phyloP scores from a whole-genome alignment of 2,329 filamentous ascomycete genomes.

The Boeremia exigua region DNA sequence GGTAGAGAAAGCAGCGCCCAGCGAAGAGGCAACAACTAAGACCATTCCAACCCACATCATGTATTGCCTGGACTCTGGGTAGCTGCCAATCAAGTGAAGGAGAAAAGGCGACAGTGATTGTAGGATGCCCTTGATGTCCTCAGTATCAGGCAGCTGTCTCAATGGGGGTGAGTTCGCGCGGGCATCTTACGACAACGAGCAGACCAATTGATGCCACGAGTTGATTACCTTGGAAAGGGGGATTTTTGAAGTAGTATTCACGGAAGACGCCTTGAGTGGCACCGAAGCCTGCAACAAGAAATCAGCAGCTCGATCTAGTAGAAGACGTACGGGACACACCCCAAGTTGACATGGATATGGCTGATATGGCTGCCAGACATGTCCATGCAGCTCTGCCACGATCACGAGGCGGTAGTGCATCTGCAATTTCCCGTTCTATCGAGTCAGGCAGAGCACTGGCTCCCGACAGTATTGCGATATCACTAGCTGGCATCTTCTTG shows the following conservation, averaged over 20 bases:
- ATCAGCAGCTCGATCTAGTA: background rate
- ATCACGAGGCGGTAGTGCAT: background rate
- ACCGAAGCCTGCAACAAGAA: background rate
- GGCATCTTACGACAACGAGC: background rate
- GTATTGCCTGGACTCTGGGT: background rate
- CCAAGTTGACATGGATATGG: slow-evolving; percentile 2
- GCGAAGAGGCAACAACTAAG: background rate
- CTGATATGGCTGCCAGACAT: slow-evolving; percentile 1
- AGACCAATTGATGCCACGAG: slow-evolving; percentile 1
- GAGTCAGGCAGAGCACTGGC: no score
- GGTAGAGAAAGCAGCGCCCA: slow-evolving; percentile 1
- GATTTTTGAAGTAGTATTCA: slow-evolving; percentile 4
- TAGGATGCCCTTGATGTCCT: background rate
- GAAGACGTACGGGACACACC: background rate
- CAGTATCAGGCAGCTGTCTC: background rate
- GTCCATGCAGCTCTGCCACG: background rate
- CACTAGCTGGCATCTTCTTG: no score
- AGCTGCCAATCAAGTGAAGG: background rate
- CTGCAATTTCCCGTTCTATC: background rate
- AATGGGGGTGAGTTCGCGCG: background rate
- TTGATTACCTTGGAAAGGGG: slow-evolving; percentile 1
- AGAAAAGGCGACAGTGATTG: background rate
- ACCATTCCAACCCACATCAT: slow-evolving; percentile 3
- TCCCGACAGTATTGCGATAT: no score
- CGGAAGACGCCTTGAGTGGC: slow-evolving; percentile 4